phyloP scores from a whole-genome alignment of 1,284 basidiomycete species.

The Papiliotrema terrestris region DNA sequence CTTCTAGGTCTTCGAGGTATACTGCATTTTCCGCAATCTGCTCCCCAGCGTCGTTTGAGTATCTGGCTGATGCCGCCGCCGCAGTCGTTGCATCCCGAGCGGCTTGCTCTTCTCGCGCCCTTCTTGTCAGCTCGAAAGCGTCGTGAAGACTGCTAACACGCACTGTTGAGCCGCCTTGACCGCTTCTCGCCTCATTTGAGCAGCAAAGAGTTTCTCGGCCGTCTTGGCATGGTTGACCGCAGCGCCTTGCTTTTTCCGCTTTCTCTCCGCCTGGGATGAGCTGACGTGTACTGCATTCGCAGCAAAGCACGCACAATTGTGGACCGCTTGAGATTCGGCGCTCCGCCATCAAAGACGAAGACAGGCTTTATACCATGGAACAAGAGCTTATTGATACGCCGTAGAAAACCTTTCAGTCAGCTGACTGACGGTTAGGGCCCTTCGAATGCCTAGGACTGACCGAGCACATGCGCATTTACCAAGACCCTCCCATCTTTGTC shows the following conservation, averaged over 20 bases:
- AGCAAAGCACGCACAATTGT: conserved; percentile 65
- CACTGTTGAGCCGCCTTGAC: conserved; percentile 65
- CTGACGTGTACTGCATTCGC: neutral
- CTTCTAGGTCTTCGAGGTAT: conserved; percentile 80
- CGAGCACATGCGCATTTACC: conserved; percentile 90
- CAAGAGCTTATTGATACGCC: conserved; percentile 88
- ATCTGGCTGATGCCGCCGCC: conserved; percentile 16
- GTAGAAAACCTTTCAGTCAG: conserved; percentile 59
- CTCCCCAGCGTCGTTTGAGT: conserved; percentile 41
- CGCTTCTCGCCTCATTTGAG: conserved; percentile 88
- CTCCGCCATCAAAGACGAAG: conserved; percentile 95
- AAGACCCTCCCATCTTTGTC: conserved; percentile 90
- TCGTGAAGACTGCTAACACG: conserved; percentile 14
- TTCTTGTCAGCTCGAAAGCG: conserved; percentile 4
- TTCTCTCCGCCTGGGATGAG: conserved; percentile 66
- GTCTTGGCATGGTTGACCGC: conserved; percentile 75
- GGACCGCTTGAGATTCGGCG: conserved; percentile 76
- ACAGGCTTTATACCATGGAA: conserved; percentile 97
- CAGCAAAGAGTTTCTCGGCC: conserved; percentile 87
- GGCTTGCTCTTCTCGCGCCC: conserved; percentile 26
- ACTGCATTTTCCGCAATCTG: conserved; percentile 65
- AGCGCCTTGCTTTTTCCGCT: conserved; percentile 81
- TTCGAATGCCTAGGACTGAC: conserved; percentile 41
- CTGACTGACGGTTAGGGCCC: too few species aligned
- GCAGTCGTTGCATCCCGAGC: conserved; percentile 31